Percentiles rank a stretch among this genome's conserved stretches.
phyloP scores from a whole-genome alignment of 805 yeast species.

The Ogataea ramenticola region DNA sequence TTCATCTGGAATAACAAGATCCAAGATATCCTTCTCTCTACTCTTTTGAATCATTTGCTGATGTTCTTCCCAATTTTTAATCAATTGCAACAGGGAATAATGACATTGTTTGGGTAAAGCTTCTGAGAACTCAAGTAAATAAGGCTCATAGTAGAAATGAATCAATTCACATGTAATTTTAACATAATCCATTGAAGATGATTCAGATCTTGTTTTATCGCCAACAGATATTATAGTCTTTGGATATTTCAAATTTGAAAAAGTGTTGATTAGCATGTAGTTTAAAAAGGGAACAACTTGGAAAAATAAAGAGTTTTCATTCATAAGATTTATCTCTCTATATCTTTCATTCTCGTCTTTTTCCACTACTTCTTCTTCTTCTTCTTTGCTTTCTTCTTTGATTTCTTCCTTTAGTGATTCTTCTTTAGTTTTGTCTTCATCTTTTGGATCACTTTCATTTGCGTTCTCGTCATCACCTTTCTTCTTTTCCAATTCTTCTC shows the following conservation, averaged over 20 bases:
- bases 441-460: background rate
- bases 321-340: slow-evolving; percentile 21
- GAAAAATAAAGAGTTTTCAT: slow-evolving; percentile 26
- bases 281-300: slow-evolving; percentile 29
- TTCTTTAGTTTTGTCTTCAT: background rate
- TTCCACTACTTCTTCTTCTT: background rate
- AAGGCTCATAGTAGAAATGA: slow-evolving; percentile 28
- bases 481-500: background rate
- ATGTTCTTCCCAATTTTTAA: slow-evolving; percentile 33
- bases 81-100: slow-evolving; percentile 18
- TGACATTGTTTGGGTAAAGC: slow-evolving; percentile 27
- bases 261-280: slow-evolving; percentile 15
- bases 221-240: slow-evolving; percentile 7
- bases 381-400: background rate
- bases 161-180: slow-evolving; percentile 24
- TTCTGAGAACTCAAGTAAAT: slow-evolving; percentile 26
- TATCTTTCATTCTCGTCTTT: slow-evolving; percentile 3
- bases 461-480: background rate
- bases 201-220: background rate
- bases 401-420: no score
- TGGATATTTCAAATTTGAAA: slow-evolving; percentile 21
- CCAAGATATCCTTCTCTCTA: slow-evolving; percentile 31
- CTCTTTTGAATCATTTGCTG: slow-evolving; percentile 29
- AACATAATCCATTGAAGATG: slow-evolving; percentile 18
- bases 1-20: slow-evolving; percentile 19